These are phyloP conservation scores for Babesia ovata DNA, from an alignment of 169 alveolate genomes.

Conservation along the genomic window DNA sequence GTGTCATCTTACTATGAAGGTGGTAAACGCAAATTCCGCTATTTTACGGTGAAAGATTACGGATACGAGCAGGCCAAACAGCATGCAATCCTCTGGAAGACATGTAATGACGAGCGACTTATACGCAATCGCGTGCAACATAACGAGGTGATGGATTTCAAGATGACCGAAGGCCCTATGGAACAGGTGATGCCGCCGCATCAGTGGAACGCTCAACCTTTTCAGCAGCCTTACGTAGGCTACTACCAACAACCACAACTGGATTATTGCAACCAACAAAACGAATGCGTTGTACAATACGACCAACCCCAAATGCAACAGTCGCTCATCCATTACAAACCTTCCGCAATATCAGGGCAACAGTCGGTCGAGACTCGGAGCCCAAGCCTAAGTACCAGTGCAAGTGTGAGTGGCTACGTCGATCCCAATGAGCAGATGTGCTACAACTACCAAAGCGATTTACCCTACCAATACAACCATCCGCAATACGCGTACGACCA, in stretches of 20 bases:
- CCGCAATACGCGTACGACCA: slow-evolving; percentile 23
- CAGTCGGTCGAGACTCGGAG: slow-evolving; percentile 35
- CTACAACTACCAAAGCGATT: slow-evolving; percentile 44
- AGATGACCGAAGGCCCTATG: slow-evolving; percentile 10
- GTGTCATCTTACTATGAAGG: slow-evolving; percentile 81
- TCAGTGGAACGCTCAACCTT: slow-evolving; percentile 29
- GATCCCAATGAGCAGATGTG: slow-evolving; percentile 31
- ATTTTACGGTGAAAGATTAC: slow-evolving; percentile 78
- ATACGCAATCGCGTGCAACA: slow-evolving; percentile 26
- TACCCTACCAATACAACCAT: slow-evolving; percentile 15
- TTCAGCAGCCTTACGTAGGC: slow-evolving; percentile 28
- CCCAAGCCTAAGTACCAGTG: slow-evolving; percentile 43
- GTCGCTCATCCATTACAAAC: slow-evolving; percentile 11
- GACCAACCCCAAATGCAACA: slow-evolving; percentile 35
- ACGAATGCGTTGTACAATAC: slow-evolving; percentile 18
- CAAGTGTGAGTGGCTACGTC: slow-evolving; percentile 28
- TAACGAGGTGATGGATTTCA: slow-evolving; percentile 12
- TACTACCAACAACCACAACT: slow-evolving; percentile 25
- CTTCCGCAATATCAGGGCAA: background rate
- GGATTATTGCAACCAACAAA: slow-evolving; percentile 29
- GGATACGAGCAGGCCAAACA: slow-evolving; percentile 82
- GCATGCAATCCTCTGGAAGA: slow-evolving; percentile 74
- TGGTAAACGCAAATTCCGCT: slow-evolving; percentile 79
- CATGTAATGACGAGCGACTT: slow-evolving; percentile 71
- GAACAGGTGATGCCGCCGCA: slow-evolving; percentile 12